Evolutionary conservation across 75 land plant species (phyloP), one percentile per base, ranked within the genome.

Genomic region (Cupressus sempervirens): DNA sequence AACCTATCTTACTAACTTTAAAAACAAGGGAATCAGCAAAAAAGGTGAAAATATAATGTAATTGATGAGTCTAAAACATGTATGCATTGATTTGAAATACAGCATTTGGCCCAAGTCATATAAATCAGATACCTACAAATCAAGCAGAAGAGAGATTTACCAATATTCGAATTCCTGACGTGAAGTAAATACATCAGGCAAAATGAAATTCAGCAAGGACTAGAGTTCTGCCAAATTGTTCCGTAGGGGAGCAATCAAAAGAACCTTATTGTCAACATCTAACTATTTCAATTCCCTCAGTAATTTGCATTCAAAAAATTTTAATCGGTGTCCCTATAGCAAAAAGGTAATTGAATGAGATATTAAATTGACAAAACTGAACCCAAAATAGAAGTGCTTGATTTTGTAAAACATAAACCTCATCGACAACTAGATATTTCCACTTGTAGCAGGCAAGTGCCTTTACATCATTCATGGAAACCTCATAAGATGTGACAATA

Each of bases 221-320:
- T 98, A 97, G 32, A 97, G 93, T 87, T 97, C 99, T 45, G 96
- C 93, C 91, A 97, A 89, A 83, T 96, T 97, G 83, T 97, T 97
- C 81, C 96, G 99, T 81, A 97, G 85, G 45, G 98, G 99, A 35
- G 99, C 99, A 54, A 98, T 94, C 83, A 97, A 81, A 12, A 97
- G 90, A 85, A 97, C 98, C 73, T 94, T 92, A 82, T 96, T 96
- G 62, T 94, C 95, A 18, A 88, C 85, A 34, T 90, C 85, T 72
- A 97, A 77, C 9, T 84, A 83, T 85, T 91, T 97, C 83, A 97
- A 84, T 81, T 96, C 98, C 89, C 89, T 93, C 83, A 94, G 15
- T 32, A 97, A 80, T 86, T 89, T 92, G 91, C 99, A 97, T 43
- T 96, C 86, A 41, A 88, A 76, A 82, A 96, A 96, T 85, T 97